Evolutionary conservation across 805 yeast species (phyloP), one percentile per base, ranked within the genome.

Genomic region (Candida andamanensis): DNA sequence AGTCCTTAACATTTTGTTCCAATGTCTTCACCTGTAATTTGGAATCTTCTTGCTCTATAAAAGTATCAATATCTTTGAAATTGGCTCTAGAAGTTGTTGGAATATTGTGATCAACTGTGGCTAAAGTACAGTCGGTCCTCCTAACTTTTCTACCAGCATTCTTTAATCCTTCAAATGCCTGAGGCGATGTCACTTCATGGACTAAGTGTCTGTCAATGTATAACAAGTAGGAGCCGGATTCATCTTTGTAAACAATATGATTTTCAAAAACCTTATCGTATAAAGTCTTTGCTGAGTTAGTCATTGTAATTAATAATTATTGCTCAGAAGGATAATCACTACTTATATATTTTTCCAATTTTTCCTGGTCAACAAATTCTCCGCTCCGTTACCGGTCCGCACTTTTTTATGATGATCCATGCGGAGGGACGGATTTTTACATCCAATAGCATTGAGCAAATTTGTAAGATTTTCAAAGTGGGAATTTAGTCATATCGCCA

Each of bases 141-240:
- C 98, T 82, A 33, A 92, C 95, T 37, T 60, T 58, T 69, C 99
- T 80, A 29, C 82, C 85, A 11, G 97, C 95, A 51, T 78, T 82
- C 42, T 71, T 74, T 49, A 92, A 74, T 30, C 98, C 98, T 66
- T 92, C 98, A 54, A 92, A 92, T 8, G 98, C 98, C 63, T 92
- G 98, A 21, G 99, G 98, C 17, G 97, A 90, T 2, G 99, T 92
- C 32, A 92, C 99, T 66, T 92, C 98, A 60, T 92, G 98, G 30
- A 92, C 95, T 46, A 92, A 71, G 61, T 92, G 98, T 64, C 98
- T 85, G 64, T 92, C 99, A 39, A 92, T 90, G 62, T 85, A 92
- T 40, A 92, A 63, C 41, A 92, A 70, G 54, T 74, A 81, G 14
- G 96, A 87, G 17, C 94, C 95, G 21, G 85, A 76, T 33, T 85